Percentiles rank a stretch among this genome's conserved stretches.
These are phyloP conservation scores for Herpetospermum pedunculosum DNA, from an alignment of 306 rosid genomes.

Conservation along the genomic window DNA sequence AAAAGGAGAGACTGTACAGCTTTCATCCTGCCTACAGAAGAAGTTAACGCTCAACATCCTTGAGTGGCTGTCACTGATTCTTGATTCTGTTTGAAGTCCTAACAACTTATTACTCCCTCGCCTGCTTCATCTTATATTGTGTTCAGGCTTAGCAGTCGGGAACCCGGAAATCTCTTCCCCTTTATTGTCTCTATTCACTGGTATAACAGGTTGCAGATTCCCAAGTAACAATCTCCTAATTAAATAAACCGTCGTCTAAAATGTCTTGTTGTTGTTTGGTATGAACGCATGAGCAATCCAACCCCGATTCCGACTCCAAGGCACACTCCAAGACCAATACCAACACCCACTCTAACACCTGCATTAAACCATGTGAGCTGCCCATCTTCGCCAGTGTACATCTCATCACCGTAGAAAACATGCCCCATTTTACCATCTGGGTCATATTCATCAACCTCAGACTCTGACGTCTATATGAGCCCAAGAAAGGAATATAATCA, in stretches of 20 bases:
- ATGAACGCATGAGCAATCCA: conserved; percentile 87
- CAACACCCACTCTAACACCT: conserved; percentile 93
- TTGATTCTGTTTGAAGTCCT: not conserved
- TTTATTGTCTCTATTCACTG: conserved; percentile 5
- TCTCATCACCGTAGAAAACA: conserved; percentile 51
- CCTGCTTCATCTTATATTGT: not conserved
- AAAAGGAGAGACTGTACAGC: conserved; percentile 24
- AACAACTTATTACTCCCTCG: conserved; percentile 1
- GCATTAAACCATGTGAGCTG: conserved; percentile 91
- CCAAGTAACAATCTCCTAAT: conserved; percentile 6
- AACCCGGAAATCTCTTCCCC: not conserved
- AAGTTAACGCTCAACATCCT: conserved; percentile 22
- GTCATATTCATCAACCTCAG: conserved; percentile 54
- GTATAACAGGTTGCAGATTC: conserved; percentile 11
- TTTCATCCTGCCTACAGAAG: conserved; percentile 35
- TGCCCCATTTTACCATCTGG: conserved; percentile 41
- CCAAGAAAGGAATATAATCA: conserved; percentile 14
- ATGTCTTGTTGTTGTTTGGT: conserved; percentile 75
- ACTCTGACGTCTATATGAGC: conserved; percentile 41
- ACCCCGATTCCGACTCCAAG: conserved; percentile 81
- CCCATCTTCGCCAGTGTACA: conserved; percentile 69
- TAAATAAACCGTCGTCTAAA: conserved; percentile 62
- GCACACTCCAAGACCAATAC: conserved; percentile 90
- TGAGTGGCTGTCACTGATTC: conserved; percentile 2
- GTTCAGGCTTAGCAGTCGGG: not conserved